phyloP scores from a whole-genome alignment of 2,329 filamentous ascomycete genomes.

The Trichoderma sp. region DNA sequence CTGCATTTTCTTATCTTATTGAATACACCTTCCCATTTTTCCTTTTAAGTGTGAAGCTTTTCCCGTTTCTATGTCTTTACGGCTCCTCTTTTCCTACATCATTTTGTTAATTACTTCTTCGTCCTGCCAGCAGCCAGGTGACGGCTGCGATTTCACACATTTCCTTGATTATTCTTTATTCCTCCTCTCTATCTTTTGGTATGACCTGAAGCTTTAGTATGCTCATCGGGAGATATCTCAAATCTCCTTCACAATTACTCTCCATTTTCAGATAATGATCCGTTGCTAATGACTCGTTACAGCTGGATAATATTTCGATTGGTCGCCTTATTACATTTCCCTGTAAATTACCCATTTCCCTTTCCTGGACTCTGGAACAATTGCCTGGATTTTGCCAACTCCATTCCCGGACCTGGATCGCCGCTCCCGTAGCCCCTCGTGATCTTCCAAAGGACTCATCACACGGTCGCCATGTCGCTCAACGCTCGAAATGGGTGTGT shows the following conservation, averaged over 20 bases:
- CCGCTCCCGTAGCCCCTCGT: background rate
- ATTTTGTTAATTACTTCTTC: background rate
- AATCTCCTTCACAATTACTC: background rate
- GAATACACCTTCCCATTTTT: background rate
- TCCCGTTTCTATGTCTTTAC: background rate
- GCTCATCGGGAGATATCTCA: background rate
- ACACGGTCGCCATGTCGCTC: slow-evolving; percentile 33
- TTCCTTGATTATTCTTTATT: background rate
- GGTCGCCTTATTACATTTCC: background rate
- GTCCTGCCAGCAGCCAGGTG: background rate
- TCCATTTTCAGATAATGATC: background rate
- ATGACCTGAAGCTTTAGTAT: background rate
- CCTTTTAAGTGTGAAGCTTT: background rate
- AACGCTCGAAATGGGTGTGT: slow-evolving; percentile 33
- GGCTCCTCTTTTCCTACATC: no score
- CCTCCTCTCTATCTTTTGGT: background rate
- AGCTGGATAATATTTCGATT: background rate
- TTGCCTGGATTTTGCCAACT: background rate
- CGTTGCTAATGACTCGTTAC: background rate
- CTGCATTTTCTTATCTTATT: background rate
- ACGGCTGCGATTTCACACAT: background rate
- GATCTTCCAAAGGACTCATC: background rate
- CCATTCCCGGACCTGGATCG: background rate
- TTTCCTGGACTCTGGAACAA: background rate
- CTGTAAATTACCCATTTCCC: background rate